Base-by-base conservation (phyloP, 306 rosid species). In the Bauhinia variegata region DNA sequence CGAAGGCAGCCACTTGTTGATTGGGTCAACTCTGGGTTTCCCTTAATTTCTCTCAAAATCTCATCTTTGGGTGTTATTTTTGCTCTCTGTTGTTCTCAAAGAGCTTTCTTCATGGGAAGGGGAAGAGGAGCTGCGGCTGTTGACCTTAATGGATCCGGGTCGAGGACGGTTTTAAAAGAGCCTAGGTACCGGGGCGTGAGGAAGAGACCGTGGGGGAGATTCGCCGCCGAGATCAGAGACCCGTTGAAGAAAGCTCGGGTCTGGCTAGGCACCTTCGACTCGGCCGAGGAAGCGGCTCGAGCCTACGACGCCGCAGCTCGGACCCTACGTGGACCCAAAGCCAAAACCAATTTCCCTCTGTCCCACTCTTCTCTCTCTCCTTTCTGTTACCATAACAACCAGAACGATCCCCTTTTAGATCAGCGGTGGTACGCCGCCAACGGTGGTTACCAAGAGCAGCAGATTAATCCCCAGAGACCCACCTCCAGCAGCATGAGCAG, bases 151-250 rank as follows among this genome's bases (percentile, higher is more conserved):
- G 90, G 85, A 78, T 75, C 85, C 48, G 80, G 50, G 8, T 13
- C 72, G 46, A 60, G 63, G 57, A 54, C 68, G 12, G 14, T 70
- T 15, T 74, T 54, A 37, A 80, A 80, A 60, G 96, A 91, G 63
- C 73, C 75, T 0, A 76, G 88, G 19, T 91, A 86, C 69, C 66
- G 97, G 5, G 97, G 97, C 12, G 97, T 91, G 5, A 61, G 97
- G 19, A 87, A 80, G 74, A 75, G 97, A 65, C 97, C 97, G 4
- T 91, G 97, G 97, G 97, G 97, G 0, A 76, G 90, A 53, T 91
- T 80, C 65, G 97, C 97, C 0, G 97, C 95, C 15, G 97, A 91
- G 89, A 91, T 91, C 86, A 85, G 97, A 67, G 97, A 90, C 79
- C 97, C 95, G 0, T 72, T 86, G 83, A 91, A 86, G 80, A 91